phyloP scores from a whole-genome alignment of 495 filamentous ascomycete species.

The Aspergillus nanangensis region DNA sequence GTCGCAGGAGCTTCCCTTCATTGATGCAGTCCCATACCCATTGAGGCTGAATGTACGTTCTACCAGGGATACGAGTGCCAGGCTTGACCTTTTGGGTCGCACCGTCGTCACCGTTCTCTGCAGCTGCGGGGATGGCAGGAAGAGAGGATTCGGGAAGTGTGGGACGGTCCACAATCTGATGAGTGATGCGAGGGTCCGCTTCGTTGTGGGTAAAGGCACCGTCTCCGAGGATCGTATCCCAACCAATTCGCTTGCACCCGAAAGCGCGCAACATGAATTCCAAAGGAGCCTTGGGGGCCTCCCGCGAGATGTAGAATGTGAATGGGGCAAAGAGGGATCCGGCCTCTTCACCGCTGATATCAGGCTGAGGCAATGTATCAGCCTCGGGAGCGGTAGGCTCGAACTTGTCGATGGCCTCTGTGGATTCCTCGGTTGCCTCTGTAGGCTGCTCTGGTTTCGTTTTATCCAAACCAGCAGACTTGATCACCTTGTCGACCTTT shows the following conservation, averaged over 20 bases:
- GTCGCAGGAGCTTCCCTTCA: constrained; percentile 76
- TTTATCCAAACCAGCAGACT: constrained; percentile 38
- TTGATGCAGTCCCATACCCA: constrained; percentile 99
- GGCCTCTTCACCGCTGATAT: constrained; percentile 46
- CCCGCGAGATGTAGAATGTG: constrained; percentile 89
- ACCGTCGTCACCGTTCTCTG: constrained; percentile 51
- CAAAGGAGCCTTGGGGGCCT: constrained; percentile 83
- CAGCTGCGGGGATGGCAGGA: constrained; percentile 51
- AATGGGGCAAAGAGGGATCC: constrained; percentile 76
- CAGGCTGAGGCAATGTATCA: constrained; percentile 82
- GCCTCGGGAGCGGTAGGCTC: constrained; percentile 71
- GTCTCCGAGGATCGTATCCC: constrained; percentile 84
- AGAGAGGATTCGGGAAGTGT: constrained; percentile 61
- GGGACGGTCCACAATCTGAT: constrained; percentile 91
- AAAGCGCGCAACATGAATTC: constrained; percentile 94
- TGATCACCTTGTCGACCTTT: constrained; percentile 51
- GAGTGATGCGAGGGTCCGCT: constrained; percentile 81
- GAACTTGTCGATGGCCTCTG: constrained; percentile 83
- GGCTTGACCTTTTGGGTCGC: constrained; percentile 40
- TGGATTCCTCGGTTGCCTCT: constrained; percentile 42
- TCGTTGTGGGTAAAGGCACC: constrained; percentile 90
- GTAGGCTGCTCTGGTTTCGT: constrained; percentile 38
- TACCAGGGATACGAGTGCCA: constrained; percentile 70
- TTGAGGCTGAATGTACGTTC: constrained; percentile 92
- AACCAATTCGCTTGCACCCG: constrained; percentile 93